Evolutionary conservation across 208 protist species (phyloP).

Genomic region (Trichomonas vaginalis): DNA sequence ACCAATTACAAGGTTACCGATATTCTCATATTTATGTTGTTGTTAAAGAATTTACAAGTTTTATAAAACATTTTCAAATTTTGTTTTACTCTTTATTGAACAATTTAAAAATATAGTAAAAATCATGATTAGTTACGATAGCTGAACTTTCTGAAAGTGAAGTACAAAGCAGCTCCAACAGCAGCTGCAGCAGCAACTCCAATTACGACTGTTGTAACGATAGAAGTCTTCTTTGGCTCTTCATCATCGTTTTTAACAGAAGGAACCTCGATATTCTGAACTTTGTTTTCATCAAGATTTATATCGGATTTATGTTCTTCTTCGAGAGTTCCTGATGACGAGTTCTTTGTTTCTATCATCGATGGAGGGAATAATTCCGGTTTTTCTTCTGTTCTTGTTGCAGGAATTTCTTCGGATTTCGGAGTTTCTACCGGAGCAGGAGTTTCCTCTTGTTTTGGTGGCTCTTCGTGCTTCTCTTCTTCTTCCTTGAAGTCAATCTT

Average conservation of each 20-base stretch:
- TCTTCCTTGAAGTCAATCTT: background rate
- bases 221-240: background rate
- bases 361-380: too few species aligned
- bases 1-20: too few species aligned
- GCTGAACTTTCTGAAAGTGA: background rate
- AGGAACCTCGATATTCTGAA: background rate
- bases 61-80: too few species aligned
- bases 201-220: background rate
- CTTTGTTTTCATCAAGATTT: background rate
- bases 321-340: too few species aligned
- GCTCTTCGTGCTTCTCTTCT: background rate
- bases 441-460: too few species aligned
- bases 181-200: background rate
- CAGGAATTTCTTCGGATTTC: background rate
- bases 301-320: background rate
- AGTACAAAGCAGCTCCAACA: background rate
- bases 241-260: background rate
- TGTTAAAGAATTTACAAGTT: too few species aligned
- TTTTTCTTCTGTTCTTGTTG: too few species aligned
- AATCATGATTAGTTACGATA: background rate
- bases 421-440: too few species aligned
- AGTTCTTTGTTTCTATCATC: too few species aligned
- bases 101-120: background rate
- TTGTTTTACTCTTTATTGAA: background rate
- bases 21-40: too few species aligned